These are phyloP conservation scores for Pseudognaphalium luteoalbum DNA, from an alignment of 129 eudicot species.

Conservation along the genomic window DNA sequence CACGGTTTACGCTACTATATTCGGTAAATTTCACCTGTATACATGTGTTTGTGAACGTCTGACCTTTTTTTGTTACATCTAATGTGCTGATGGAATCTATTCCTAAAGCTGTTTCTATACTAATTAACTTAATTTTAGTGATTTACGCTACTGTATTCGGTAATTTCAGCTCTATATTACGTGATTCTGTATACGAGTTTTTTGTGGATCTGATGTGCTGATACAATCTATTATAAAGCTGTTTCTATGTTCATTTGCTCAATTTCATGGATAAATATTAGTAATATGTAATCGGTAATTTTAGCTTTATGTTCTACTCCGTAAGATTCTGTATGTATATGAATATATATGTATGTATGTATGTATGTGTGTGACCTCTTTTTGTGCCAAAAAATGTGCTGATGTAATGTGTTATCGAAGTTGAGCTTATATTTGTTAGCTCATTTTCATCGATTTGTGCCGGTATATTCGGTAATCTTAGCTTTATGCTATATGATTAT, in stretches of 20 bases:
- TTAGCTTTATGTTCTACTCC: background rate
- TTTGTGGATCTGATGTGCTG: background rate
- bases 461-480: background rate
- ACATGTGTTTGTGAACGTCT: background rate
- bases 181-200: background rate
- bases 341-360: background rate
- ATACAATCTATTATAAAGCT: background rate
- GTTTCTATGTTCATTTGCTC: background rate
- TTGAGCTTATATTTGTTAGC: background rate
- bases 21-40: background rate
- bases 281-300: background rate
- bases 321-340: background rate
- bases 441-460: background rate
- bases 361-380: background rate
- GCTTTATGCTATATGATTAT: background rate
- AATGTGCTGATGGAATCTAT: background rate
- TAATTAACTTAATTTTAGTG: background rate
- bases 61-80: background rate
- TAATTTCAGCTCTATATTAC: background rate
- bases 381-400: background rate
- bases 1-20: slow-evolving; percentile 6
- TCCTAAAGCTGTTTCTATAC: background rate
- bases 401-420: background rate
- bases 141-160: background rate
- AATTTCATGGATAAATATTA: background rate